These are phyloP conservation scores for apple (Malus domestica) DNA, from an alignment of 306 rosid genomes.

Conservation along the genomic window ASM211411v1 NC_041792.1:1468501-1469000, in stretches of 20 bases:
- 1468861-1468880: not conserved
- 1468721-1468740: constrained; percentile 53
- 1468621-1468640: constrained; percentile 52
- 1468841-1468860: not conserved
- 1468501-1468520: constrained; percentile 58
- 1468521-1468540: constrained; percentile 47
- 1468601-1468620: constrained; percentile 47
- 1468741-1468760: constrained; percentile 71
- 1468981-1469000: not conserved
- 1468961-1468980: not conserved
- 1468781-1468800: constrained; percentile 79
- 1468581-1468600: constrained; percentile 23
- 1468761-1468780: constrained; percentile 67
- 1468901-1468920: not conserved
- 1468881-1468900: not conserved
- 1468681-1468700: constrained; percentile 71
- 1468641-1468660: constrained; percentile 35
- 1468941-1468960: not conserved
- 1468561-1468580: constrained; percentile 24
- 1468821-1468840: constrained; percentile 20
- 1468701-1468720: constrained; percentile 78
- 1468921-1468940: not conserved
- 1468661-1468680: constrained; percentile 67
- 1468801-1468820: constrained; percentile 82
- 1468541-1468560: constrained; percentile 65